A percentile compares a stretch with the other conserved stretches of the same genome.
These are phyloP conservation scores for Quercus dentata DNA, from an alignment of 306 rosid species.

Conservation along the genomic window DNA sequence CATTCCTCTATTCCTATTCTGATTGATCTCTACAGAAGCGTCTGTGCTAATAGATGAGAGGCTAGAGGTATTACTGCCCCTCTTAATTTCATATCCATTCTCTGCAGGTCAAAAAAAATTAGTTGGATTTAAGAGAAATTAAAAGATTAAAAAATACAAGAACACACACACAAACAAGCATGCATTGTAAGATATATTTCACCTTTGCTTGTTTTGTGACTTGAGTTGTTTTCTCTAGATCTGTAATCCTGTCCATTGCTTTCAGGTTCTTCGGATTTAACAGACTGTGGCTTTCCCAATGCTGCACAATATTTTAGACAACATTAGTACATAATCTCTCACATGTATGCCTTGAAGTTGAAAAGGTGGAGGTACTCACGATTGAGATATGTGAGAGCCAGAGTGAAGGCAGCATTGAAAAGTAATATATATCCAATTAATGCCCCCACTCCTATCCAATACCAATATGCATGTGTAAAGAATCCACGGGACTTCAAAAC, in stretches of 20 bases:
- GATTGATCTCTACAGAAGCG: slow-evolving; percentile 2
- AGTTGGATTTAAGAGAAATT: slow-evolving; percentile 3
- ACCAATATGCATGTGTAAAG: slow-evolving; percentile 46
- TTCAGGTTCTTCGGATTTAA: slow-evolving; percentile 26
- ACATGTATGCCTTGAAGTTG: not conserved
- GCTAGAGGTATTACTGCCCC: not conserved
- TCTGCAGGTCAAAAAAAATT: slow-evolving; percentile 16
- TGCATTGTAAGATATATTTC: slow-evolving; percentile 1
- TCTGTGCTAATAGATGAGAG: no score
- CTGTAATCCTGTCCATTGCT: slow-evolving; percentile 3
- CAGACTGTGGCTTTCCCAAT: slow-evolving; percentile 29
- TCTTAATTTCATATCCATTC: slow-evolving; percentile 3
- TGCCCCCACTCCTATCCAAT: slow-evolving; percentile 56
- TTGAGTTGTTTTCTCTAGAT: not conserved
- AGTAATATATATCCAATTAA: slow-evolving; percentile 35
- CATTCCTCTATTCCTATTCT: slow-evolving; percentile 45
- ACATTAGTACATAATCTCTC: not conserved
- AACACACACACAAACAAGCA: not conserved
- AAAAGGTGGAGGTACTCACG: slow-evolving; percentile 38
- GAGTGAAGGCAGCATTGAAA: slow-evolving; percentile 24
- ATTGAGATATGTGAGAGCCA: slow-evolving; percentile 42
- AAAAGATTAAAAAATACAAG: not conserved
- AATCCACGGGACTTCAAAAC: slow-evolving; percentile 45
- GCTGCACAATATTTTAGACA: slow-evolving; percentile 21
- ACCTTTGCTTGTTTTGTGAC: slow-evolving; percentile 13